Base-by-base conservation (phyloP, 768 basidiomycete genomes). In the Obba rivulosa region DNA sequence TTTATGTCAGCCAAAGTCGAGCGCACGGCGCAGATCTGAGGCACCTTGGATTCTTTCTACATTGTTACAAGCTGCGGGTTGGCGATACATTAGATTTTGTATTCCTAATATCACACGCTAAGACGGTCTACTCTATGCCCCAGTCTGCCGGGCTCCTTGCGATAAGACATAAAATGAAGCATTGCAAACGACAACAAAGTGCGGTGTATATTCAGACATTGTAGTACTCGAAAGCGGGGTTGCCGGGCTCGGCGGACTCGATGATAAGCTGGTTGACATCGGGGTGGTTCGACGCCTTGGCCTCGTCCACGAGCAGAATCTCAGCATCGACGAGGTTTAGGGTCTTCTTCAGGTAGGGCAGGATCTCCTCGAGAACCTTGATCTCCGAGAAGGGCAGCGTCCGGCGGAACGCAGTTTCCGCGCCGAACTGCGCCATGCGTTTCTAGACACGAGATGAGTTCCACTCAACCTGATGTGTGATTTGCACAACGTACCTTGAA, bases 171-270 rank as follows among this genome's bases (percentile, higher is more conserved):
- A 13, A 22, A 40, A n/a, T 21, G 44, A 21, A 44, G 20, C 20
- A 28, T 34, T 22, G 9, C 22, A 9, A 31, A 11, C 22, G 20
- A 21, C 23, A 35, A 31, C 23, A 24, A 45, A 13, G 28, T 31
- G 28, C 7, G 28, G 13, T 31, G 28, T 13, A 13, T 7, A 5
- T 7, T 31, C 28, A 57, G 23, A 86, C 81, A 66, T 95, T 96
- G 62, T 81, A 80, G 66, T 92, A 95, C 61, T 92, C 86, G 59
- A 93, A 87, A 3, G 83, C 85, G 40, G 93, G 93, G 31, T 71
- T 76, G 9, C 88, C 92, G 28, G 94, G 94, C 68, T 94, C 92
- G 10, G 91, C 87, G n/a, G 70, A 70, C 49, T 92, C 92, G 38
- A 93, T 82, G 56, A 91, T 84, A 49, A 62, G 70, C 59, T 76